Evolutionary conservation across 75 land plant species (phyloP).

Genomic region (Adiantum capillusveneris): DNA sequence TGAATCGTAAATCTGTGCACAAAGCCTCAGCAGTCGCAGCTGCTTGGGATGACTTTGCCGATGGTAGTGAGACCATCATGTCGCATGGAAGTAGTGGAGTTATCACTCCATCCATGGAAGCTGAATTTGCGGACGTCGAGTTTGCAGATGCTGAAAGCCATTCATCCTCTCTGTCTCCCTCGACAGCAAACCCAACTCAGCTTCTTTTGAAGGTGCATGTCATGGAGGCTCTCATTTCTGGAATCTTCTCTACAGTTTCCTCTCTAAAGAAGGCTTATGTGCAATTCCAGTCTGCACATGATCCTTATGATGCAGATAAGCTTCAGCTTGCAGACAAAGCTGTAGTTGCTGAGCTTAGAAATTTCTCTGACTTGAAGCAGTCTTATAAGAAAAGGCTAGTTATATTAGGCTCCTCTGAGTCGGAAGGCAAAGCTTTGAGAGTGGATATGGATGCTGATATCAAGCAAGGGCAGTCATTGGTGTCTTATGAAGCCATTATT

Average conservation of each 20-base stretch:
- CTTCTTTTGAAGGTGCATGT: conserved; percentile 37
- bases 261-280: conserved; percentile 68
- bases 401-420: neutral
- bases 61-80: too few species aligned
- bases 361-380: conserved; percentile 73
- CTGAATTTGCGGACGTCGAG: too few species aligned
- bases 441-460: neutral
- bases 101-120: too few species aligned
- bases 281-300: conserved; percentile 70
- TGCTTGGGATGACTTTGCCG: too few species aligned
- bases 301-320: conserved; percentile 74
- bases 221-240: conserved; percentile 52
- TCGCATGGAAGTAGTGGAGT: too few species aligned
- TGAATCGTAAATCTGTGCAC: too few species aligned
- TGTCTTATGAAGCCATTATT: conserved; percentile 66
- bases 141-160: too few species aligned
- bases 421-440: neutral
- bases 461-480: conserved; percentile 17
- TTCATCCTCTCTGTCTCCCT: too few species aligned
- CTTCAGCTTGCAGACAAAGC: conserved; percentile 70
- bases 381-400: conserved; percentile 43
- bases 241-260: conserved; percentile 52
- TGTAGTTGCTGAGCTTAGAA: conserved; percentile 66
- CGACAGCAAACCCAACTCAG: neutral
- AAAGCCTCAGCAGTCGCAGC: too few species aligned